Evolutionary conservation across 1,139 yeast species (phyloP), one percentile per base, ranked within the genome.

Genomic region (Yamadazyma jaroonii): DNA sequence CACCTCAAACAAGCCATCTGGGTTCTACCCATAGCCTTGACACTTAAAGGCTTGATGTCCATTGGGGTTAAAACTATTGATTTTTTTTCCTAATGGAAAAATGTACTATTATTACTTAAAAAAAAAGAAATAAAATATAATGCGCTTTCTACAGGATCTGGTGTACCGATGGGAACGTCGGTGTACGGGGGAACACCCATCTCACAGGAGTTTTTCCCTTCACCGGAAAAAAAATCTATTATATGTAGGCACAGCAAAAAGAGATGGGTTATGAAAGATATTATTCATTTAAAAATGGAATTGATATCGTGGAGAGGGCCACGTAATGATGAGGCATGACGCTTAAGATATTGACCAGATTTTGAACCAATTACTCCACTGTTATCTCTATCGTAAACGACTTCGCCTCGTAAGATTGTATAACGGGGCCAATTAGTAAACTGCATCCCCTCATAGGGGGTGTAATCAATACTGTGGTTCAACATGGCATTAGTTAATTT

Each of bases 351-450:
- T n/a, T 33, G 32, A 2, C 66, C 66, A 28, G 34, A 49, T 26
- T 50, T 43, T 9, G 33, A 35, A 29, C 50, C 52, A 11, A 43
- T 29, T 8, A 54, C 43, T 2, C 56, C 64, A 11, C 61, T 60
- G 36, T 54, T 49, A 26, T 61, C 68, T 37, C 62, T 54, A 34
- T 64, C 63, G 53, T 52, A 69, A 21, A 62, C 60, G 3, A 64
- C 47, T 3, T 51, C 37, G 3, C 75, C 75, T 41, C 71, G 59
- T 11, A 67, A 47, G 11, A 70, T 49, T 0, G 76, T 69, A 40
- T 55, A 69, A 29, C 72, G 53, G 17, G 77, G 77, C 76, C 76
- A 71, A 43, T 71, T 71, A 15, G 60, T 56, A 42, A 71, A 55
- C 9, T 43, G 44, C 56, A 64, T 50, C 2, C 74, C 74, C 46